Conservation (phyloP, 2,329 filamentous ascomycete species). For the Ophiostoma australiae region DNA sequence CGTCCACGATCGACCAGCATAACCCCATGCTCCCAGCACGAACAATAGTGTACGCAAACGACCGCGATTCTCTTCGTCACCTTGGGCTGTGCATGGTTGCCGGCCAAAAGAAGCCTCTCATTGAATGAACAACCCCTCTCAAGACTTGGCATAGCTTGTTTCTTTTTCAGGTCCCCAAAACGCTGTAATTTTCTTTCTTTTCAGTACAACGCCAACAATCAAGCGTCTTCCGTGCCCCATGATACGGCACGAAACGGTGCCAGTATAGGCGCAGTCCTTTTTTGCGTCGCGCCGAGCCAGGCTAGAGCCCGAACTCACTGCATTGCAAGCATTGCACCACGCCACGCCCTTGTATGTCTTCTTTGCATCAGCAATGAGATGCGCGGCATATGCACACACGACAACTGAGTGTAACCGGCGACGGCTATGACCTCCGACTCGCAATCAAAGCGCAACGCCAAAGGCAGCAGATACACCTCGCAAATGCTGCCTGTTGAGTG, state of each 20-base stretch:
- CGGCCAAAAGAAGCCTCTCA: conserved; percentile 60
- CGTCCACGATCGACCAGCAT: conserved; percentile 78
- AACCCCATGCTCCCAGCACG: conserved; percentile 89
- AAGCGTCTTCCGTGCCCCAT: neutral
- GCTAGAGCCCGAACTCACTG: neutral
- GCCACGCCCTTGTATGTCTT: neutral
- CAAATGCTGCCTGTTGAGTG: neutral
- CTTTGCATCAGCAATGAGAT: too few species aligned
- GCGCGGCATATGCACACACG: too few species aligned
- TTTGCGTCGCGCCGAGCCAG: neutral
- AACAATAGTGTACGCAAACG: conserved; percentile 72
- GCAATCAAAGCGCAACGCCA: too few species aligned
- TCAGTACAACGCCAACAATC: neutral
- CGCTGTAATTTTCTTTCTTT: neutral
- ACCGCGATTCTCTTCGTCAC: conserved; percentile 60
- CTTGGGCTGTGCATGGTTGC: conserved; percentile 59
- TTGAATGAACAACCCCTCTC: conserved; percentile 44
- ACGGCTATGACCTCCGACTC: too few species aligned
- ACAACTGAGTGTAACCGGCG: too few species aligned
- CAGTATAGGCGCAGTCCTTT: too few species aligned
- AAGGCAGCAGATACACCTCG: neutral
- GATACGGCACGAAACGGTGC: neutral
- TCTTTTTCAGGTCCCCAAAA: neutral
- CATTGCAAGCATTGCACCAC: neutral
- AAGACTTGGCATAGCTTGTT: neutral